Base-by-base conservation (phyloP, 441 rosid species). In the Erodium moschatum region DNA sequence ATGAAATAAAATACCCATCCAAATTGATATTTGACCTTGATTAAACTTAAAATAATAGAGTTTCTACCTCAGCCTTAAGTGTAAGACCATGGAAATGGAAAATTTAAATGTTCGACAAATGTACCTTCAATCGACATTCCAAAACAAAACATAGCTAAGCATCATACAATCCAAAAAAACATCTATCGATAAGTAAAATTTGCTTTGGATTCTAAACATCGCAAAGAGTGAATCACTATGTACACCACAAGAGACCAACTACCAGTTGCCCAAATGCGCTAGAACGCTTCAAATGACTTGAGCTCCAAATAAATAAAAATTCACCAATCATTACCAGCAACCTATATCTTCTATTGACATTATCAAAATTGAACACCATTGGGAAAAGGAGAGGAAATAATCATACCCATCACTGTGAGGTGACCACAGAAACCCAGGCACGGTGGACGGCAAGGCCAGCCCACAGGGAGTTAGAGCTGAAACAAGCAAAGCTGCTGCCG, bases 371-470 rank as follows among this genome's bases (percentile, higher is more conserved):
- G 15, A 16, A 40, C 68, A 3, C 11, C 44, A 67, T 21, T 35
- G 50, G 50, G 4, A 44, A 29, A 24, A 5, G n/a, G 9, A 31
- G n/a, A 2, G 58, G 16, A 50, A 50, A 62, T 52, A 70, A 62
- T 50, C 81, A 16, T 81, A 85, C 89, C n/a, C 70, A 73, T 75
- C 67, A 66, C 46, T 76, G 72, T 86, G 86, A 18, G 91, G 82
- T 71, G 95, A 88, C 98, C 96, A 91, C 18, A 91, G 81, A 73
- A 89, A 82, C 72, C 91, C 96, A 46, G 96, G 90, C 29, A 73
- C 86, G 1, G 3, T 83, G 12, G 85, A 67, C 15, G 84, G 76
- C 18, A 74, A 82, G 29, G 84, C 80, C 11, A 77, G 77, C 29
- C 84, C 58, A 50, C 58, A 50, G 58, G 58, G 58, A 50, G 6